phyloP scores from a whole-genome alignment of 2,329 filamentous ascomycete genomes.

The Exophiala oligosperma region DNA sequence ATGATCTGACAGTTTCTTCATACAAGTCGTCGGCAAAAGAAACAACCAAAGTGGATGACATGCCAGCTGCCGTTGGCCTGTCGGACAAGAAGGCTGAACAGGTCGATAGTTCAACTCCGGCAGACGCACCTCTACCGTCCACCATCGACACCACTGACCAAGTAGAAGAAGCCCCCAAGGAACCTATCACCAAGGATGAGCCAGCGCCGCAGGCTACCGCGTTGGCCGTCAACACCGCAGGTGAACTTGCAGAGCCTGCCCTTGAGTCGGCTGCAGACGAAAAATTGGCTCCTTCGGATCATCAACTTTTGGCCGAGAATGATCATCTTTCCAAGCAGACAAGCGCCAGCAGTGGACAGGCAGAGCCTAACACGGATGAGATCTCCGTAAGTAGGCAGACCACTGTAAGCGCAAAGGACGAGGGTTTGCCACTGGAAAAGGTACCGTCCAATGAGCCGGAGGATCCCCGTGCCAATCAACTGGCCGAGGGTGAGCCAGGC shows the following conservation, averaged over 20 bases:
- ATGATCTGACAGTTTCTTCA: slow-evolving; percentile 20
- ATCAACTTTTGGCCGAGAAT: slow-evolving; percentile 11
- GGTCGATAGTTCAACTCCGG: slow-evolving; percentile 52
- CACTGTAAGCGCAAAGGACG: slow-evolving; percentile 19
- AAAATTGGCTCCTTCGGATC: slow-evolving; percentile 28
- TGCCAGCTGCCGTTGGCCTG: neutral
- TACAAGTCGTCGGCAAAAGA: neutral
- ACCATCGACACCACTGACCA: slow-evolving; percentile 16
- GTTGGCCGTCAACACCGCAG: slow-evolving; percentile 37
- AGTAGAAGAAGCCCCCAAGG: neutral
- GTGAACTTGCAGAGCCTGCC: slow-evolving; percentile 38
- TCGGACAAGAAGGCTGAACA: slow-evolving; percentile 67
- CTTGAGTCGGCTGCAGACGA: slow-evolving; percentile 38
- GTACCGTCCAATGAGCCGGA: slow-evolving; percentile 6
- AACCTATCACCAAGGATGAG: slow-evolving; percentile 2
- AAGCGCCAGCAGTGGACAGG: slow-evolving; percentile 21
- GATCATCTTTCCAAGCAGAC: slow-evolving; percentile 22
- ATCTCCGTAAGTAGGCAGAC: slow-evolving; percentile 25
- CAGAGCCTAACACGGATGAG: slow-evolving; percentile 19
- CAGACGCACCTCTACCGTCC: slow-evolving; percentile 46
- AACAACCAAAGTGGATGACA: slow-evolving; percentile 3
- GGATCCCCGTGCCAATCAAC: slow-evolving; percentile 4
- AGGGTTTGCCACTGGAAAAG: slow-evolving; percentile 14
- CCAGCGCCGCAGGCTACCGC: slow-evolving; percentile 32
- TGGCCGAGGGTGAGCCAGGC: slow-evolving; percentile 22